Evolutionary conservation across 139 green algal species (phyloP).

Genomic region (Chlorella vulgaris): DNA sequence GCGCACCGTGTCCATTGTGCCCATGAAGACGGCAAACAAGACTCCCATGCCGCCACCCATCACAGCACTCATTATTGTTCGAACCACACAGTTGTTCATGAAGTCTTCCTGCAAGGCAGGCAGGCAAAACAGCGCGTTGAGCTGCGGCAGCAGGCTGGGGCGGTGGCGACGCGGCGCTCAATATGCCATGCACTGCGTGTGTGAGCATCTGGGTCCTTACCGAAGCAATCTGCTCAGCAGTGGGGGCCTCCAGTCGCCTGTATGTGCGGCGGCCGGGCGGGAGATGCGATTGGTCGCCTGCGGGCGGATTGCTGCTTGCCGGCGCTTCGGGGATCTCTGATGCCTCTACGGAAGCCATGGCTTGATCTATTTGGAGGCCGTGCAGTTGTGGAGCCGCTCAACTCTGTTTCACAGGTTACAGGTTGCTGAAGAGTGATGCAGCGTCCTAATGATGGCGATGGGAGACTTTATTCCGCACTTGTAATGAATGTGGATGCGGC

Average conservation of each 20-base stretch:
- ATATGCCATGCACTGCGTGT: neutral
- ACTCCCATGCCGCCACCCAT: conserved; percentile 79
- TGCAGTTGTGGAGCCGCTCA: neutral
- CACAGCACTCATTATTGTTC: conserved; percentile 74
- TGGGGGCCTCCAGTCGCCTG: conserved; percentile 62
- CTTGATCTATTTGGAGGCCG: neutral
- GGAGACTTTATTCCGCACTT: too few species aligned
- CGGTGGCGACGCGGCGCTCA: neutral
- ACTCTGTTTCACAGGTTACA: too few species aligned
- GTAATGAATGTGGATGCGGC: too few species aligned
- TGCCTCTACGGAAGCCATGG: neutral
- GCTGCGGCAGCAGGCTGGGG: neutral
- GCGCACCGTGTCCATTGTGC: conserved; percentile 70
- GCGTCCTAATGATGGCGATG: too few species aligned
- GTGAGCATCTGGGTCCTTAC: neutral
- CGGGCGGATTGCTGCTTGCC: neutral
- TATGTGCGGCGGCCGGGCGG: conserved; percentile 35
- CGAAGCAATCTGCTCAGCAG: conserved; percentile 61
- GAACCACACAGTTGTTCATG: conserved; percentile 94
- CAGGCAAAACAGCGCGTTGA: neutral
- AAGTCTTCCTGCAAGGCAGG: conserved; percentile 81
- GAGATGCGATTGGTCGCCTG: conserved; percentile 14
- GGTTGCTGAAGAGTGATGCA: too few species aligned
- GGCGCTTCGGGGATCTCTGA: conserved; percentile 35
- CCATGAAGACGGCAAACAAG: conserved; percentile 88